A percentile compares a stretch with the other conserved stretches of the same genome.
Evolutionary conservation across 2,329 filamentous ascomycete species (phyloP).

Genomic region (Penicillium expansum): DNA sequence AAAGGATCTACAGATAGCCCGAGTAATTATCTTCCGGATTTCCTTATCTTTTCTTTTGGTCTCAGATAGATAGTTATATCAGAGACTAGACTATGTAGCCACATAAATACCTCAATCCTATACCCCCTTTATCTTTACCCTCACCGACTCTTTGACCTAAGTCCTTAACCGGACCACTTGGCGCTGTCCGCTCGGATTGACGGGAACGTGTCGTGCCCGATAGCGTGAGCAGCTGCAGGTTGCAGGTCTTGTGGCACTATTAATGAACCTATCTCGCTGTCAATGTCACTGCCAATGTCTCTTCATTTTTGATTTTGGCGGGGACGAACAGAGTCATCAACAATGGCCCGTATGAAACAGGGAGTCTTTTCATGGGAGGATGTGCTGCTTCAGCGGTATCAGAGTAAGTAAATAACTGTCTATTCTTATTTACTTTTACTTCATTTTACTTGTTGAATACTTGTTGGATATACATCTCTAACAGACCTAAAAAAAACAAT

Average conservation of each 20-base stretch:
- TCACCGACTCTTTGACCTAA: conserved; percentile 2
- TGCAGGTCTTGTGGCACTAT: background rate
- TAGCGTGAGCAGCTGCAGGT: conserved; percentile 12
- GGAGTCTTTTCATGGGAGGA: conserved; percentile 44
- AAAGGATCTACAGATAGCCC: background rate
- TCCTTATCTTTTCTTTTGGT: background rate
- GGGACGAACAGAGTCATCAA: background rate
- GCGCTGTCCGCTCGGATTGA: conserved; percentile 8
- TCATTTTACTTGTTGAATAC: no score
- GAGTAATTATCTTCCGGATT: background rate
- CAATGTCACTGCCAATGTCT: background rate
- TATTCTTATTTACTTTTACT: background rate
- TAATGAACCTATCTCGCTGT: background rate
- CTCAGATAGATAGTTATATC: background rate
- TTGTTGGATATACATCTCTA: conserved; percentile 4
- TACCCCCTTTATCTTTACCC: background rate
- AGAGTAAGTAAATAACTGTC: conserved; percentile 29
- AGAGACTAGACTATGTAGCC: background rate
- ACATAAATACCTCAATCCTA: background rate
- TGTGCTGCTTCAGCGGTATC: conserved; percentile 40
- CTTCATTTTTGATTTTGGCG: background rate
- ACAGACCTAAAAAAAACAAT: background rate
- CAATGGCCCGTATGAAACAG: conserved; percentile 36
- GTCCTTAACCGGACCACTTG: conserved; percentile 5
- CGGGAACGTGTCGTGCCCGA: conserved; percentile 13